A percentile compares a stretch with the other conserved stretches of the same genome.
Conservation (phyloP, 805 yeast genomes). For the Brettanomyces anomalus region DNA sequence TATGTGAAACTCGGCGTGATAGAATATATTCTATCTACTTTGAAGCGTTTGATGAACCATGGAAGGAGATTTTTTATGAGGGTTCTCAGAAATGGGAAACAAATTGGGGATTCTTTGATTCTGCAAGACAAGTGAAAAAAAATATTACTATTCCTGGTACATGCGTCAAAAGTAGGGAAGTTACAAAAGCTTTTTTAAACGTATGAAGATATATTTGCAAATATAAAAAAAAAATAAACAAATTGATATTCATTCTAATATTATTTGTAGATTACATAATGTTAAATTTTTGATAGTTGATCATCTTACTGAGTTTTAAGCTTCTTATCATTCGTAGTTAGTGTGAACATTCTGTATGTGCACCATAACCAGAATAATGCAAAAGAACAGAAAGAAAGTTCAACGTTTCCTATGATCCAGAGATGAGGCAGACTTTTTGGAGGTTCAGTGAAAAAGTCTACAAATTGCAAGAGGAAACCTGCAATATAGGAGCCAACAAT, state of each 20-base stretch:
- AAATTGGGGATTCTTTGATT: constrained; percentile 59
- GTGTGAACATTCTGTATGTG: constrained; percentile 38
- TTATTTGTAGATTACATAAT: too few relatives aligned
- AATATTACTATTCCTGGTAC: constrained; percentile 31
- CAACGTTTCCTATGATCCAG: constrained; percentile 71
- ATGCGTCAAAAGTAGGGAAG: too few relatives aligned
- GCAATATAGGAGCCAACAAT: constrained; percentile 45
- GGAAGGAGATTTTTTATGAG: constrained; percentile 49
- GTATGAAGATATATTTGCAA: background rate
- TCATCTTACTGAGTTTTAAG: constrained; percentile 12
- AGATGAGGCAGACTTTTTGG: constrained; percentile 69
- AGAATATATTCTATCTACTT: constrained; percentile 48
- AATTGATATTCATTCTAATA: background rate
- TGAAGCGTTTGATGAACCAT: constrained; percentile 68
- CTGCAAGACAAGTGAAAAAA: constrained; percentile 37
- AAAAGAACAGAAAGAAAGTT: constrained; percentile 71
- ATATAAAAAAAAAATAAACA: background rate
- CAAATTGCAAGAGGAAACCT: constrained; percentile 40
- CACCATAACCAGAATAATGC: constrained; percentile 76
- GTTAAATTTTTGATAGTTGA: background rate
- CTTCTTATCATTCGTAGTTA: constrained; percentile 16
- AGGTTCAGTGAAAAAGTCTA: constrained; percentile 44
- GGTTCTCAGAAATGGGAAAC: constrained; percentile 51
- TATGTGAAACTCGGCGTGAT: constrained; percentile 33
- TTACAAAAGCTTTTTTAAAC: too few relatives aligned